phyloP scores from a whole-genome alignment of 2,329 filamentous ascomycete species.

The Exophiala sp. region DNA sequence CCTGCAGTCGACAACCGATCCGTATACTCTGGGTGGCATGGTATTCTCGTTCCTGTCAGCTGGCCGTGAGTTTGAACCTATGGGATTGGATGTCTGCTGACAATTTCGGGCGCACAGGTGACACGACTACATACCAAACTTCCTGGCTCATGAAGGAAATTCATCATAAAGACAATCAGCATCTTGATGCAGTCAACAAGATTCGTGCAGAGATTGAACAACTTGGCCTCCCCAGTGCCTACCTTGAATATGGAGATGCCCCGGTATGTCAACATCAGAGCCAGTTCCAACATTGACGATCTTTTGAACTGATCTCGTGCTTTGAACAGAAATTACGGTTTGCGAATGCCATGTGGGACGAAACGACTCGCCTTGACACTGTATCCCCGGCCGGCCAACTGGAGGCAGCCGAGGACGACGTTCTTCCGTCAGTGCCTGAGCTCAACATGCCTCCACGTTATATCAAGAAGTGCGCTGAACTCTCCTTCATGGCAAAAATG shows the following conservation, averaged over 20 bases:
- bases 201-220: conserved; percentile 10
- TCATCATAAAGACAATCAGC: conserved; percentile 13
- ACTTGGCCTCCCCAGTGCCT: conserved; percentile 12
- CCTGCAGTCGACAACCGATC: conserved; percentile 13
- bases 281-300: background rate
- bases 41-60: conserved; percentile 13
- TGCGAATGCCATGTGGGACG: conserved; percentile 20
- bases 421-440: conserved; percentile 15
- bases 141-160: conserved; percentile 19
- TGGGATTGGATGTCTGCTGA: background rate
- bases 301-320: background rate
- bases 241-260: conserved; percentile 10
- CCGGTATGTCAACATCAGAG: conserved; percentile 4
- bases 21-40: conserved; percentile 13
- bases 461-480: conserved; percentile 11
- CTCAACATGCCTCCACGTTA: conserved; percentile 16
- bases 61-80: conserved; percentile 7
- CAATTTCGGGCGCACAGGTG: background rate
- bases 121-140: conserved; percentile 15
- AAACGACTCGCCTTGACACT: conserved; percentile 16
- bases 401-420: conserved; percentile 16
- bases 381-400: conserved; percentile 17
- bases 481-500: background rate
- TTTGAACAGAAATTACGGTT: conserved; percentile 9
- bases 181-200: conserved; percentile 14